A percentile compares a stretch with the other conserved stretches of the same genome.
Conservation (phyloP, 2,329 filamentous ascomycete genomes). For the Penicillium griseofulvum region DNA sequence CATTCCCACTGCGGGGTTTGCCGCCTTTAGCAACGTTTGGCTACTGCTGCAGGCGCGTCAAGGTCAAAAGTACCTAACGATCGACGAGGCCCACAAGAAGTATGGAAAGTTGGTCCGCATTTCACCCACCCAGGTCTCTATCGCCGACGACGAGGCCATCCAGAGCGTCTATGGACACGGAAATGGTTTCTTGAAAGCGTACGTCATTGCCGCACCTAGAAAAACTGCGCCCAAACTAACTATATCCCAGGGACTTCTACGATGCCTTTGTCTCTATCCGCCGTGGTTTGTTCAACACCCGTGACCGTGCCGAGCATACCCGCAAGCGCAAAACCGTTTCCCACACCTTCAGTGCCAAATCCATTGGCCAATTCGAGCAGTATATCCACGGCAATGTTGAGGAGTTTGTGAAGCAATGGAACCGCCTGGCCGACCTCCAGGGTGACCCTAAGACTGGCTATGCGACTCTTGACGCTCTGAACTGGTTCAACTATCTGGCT, state of each 20-base stretch:
- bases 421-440: conserved; percentile 56
- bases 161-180: conserved; percentile 74
- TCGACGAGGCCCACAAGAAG: conserved; percentile 73
- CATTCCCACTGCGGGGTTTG: conserved; percentile 53
- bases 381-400: conserved; percentile 81
- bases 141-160: conserved; percentile 79
- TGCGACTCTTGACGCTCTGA: conserved; percentile 68
- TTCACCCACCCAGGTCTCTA: conserved; percentile 77
- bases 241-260: conserved; percentile 68
- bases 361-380: conserved; percentile 78
- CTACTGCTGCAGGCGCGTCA: conserved; percentile 64
- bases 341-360: conserved; percentile 82
- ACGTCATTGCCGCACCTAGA: conserved; percentile 26
- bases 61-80: conserved; percentile 61
- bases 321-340: conserved; percentile 86
- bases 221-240: background rate
- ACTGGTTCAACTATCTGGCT: conserved; percentile 74
- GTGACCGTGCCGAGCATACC: conserved; percentile 75
- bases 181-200: conserved; percentile 72
- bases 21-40: conserved; percentile 76
- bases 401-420: conserved; percentile 70
- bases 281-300: conserved; percentile 84
- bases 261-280: conserved; percentile 87
- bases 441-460: conserved; percentile 51
- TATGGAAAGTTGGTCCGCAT: conserved; percentile 78